Percentiles rank a stretch among this genome's conserved stretches.
These are phyloP conservation scores for Phytopythium ostracodes DNA, from an alignment of 352 stramenopile species.

Conservation along the genomic window DNA sequence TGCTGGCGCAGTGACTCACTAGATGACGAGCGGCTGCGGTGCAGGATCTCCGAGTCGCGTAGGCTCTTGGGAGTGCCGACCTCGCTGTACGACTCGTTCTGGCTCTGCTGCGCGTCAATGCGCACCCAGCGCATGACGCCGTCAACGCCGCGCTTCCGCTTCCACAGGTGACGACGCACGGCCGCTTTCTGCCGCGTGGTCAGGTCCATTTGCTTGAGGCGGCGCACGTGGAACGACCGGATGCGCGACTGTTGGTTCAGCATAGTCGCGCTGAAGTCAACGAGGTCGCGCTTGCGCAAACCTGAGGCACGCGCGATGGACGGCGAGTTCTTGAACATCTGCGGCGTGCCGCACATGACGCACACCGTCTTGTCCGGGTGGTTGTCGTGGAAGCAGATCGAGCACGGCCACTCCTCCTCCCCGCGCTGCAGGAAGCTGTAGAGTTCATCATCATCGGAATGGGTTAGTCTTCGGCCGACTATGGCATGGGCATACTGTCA, in stretches of 20 bases:
- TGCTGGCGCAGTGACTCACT: slow-evolving; percentile 57
- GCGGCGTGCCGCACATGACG: slow-evolving; percentile 82
- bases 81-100: slow-evolving; percentile 40
- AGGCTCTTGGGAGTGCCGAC: slow-evolving; percentile 39
- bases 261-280: slow-evolving; percentile 63
- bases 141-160: slow-evolving; percentile 64
- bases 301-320: slow-evolving; percentile 67
- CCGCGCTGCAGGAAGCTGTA: slow-evolving; percentile 67
- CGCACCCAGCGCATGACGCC: slow-evolving; percentile 77
- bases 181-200: slow-evolving; percentile 76
- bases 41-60: slow-evolving; percentile 32
- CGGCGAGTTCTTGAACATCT: slow-evolving; percentile 53
- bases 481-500: too few species aligned
- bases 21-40: slow-evolving; percentile 29
- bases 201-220: slow-evolving; percentile 85
- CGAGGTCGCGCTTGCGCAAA: slow-evolving; percentile 55
- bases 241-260: slow-evolving; percentile 81
- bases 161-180: slow-evolving; percentile 73
- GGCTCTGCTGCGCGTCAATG: slow-evolving; percentile 51
- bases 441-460: slow-evolving; percentile 1
- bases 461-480: neutral
- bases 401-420: slow-evolving; percentile 81
- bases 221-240: slow-evolving; percentile 78
- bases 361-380: slow-evolving; percentile 76
- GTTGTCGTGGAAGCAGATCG: slow-evolving; percentile 88